A percentile compares a stretch with the other conserved stretches of the same genome.
These are phyloP conservation scores for Phytophthora pini DNA, from an alignment of 352 stramenopile species.

Conservation along the genomic window DNA sequence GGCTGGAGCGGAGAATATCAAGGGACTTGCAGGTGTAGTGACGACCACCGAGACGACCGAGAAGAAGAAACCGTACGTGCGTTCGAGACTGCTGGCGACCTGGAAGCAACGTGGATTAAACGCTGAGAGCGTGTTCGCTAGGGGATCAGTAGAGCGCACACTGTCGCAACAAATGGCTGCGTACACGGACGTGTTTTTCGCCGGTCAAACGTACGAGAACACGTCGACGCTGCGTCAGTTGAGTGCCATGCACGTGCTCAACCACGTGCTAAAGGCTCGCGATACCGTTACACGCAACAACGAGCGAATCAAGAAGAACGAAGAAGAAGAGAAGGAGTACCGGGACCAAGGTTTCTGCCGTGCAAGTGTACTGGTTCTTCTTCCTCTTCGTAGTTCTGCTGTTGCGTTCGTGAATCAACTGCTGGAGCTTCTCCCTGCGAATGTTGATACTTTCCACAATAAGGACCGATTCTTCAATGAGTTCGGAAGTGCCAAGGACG, in stretches of 20 bases:
- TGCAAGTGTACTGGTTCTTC: constrained; percentile 70
- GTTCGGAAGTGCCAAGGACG: constrained; percentile 45
- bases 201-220: constrained; percentile 68
- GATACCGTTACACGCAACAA: constrained; percentile 79
- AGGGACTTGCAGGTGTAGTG: constrained; percentile 23
- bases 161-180: constrained; percentile 57
- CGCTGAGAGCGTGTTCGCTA: constrained; percentile 35
- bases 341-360: constrained; percentile 81
- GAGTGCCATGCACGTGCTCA: constrained; percentile 79
- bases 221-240: constrained; percentile 60
- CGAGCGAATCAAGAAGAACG: constrained; percentile 60
- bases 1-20: constrained; percentile 19
- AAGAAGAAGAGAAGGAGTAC: constrained; percentile 74
- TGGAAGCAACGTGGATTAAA: constrained; percentile 57
- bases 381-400: constrained; percentile 72
- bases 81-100: constrained; percentile 50
- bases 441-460: constrained; percentile 70
- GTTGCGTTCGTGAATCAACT: constrained; percentile 71
- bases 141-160: constrained; percentile 52
- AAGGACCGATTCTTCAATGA: constrained; percentile 78
- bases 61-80: constrained; percentile 49
- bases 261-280: constrained; percentile 79
- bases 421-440: constrained; percentile 65
- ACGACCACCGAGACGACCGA: constrained; percentile 26
- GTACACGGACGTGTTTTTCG: constrained; percentile 79